These are phyloP conservation scores for Rosa rugosa DNA, from an alignment of 306 rosid genomes.

Conservation along the genomic window DNA sequence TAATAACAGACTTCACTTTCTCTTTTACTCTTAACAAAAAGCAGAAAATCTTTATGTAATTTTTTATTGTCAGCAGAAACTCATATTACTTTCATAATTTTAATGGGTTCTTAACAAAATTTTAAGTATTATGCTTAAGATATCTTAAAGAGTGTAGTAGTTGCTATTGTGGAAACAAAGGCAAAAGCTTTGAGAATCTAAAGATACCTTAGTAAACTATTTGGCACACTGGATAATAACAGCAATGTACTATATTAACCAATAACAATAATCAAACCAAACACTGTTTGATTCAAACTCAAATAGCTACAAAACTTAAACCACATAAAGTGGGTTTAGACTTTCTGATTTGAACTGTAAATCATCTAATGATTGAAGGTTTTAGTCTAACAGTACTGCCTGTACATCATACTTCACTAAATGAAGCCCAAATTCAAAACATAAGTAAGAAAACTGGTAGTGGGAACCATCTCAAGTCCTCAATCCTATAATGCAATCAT, in stretches of 20 bases:
- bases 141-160: background rate
- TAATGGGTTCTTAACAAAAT: background rate
- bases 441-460: background rate
- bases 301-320: constrained; percentile 2
- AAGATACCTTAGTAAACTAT: background rate
- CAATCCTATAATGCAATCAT: constrained; percentile 17
- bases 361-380: background rate
- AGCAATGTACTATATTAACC: background rate
- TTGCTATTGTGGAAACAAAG: background rate
- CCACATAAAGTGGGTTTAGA: background rate
- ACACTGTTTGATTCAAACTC: constrained; percentile 16
- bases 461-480: constrained; percentile 8
- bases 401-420: constrained; percentile 29
- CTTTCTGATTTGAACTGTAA: constrained; percentile 10
- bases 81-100: background rate
- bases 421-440: constrained; percentile 12
- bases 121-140: background rate
- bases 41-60: background rate
- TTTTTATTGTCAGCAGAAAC: background rate
- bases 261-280: constrained; percentile 4
- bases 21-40: background rate
- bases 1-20: background rate
- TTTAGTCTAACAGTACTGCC: constrained; percentile 14
- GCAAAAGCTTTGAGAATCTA: background rate
- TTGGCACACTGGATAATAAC: background rate